Base-by-base conservation (phyloP, 1,139 yeast species). In the Suhomyces chickasaworum region DNA sequence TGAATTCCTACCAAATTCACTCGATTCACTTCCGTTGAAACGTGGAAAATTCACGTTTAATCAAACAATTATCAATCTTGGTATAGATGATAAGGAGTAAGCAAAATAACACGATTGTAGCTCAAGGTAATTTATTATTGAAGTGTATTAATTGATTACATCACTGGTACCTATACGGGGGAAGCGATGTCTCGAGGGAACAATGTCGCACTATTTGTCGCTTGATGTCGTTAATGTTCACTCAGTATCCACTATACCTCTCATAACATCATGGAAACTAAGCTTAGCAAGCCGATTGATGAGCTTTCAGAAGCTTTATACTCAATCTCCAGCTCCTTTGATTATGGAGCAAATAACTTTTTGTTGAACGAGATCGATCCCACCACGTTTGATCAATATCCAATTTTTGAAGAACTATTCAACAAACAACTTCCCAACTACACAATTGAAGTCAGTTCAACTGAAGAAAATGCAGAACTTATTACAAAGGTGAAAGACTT, bases 401-500 rank as follows among this genome's bases (percentile, higher is more conserved):
- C 27, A 5, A 10, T 39, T n/a, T 38, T 51, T 17, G 43, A 44
- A 21, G 44, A 41, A 10, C 39, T 42, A 12, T 31, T 44, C 15
- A 15, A 32, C 27, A 36, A 36, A 9, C 43, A 30, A 13, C n/a
- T 40, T 2, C 35, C 49, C n/a, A 44, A 49, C 33, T 51, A 49
- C 40, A 40, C 45, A 30, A 35, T 50, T 17, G 40, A 39, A 13
- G 34, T 37, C 8, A 23, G 32, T n/a, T 32, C 20, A 18, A 20
- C 34, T 2, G 41, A 39, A 30, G 45, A 42, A 13, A 18, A 38
- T 1, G 44, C 49, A 16, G 53, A 50, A 23, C 43, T 34, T 7
- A 23, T 25, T 13, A 34, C 37, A 3, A 60, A 58, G 15, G 36
- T 59, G 5, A 47, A 49, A 6, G 47, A 38, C 1, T 64, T 61